phyloP scores from a whole-genome alignment of 2,329 filamentous ascomycete species.

The Alternaria burnsii region DNA sequence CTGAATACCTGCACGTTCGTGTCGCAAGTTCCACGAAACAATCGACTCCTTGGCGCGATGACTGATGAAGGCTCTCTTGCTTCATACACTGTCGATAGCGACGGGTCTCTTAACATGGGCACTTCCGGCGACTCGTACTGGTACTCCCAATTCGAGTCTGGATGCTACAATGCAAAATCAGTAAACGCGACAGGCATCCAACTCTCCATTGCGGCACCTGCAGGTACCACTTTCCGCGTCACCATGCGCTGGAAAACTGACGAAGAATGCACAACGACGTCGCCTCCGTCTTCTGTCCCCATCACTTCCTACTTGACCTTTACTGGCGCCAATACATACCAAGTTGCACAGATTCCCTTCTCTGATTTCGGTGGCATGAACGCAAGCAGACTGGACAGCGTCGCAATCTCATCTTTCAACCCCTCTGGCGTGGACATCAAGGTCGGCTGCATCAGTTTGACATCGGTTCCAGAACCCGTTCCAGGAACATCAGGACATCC shows the following conservation, averaged over 20 bases:
- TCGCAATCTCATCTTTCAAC: constrained; percentile 6
- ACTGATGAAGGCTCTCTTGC: constrained; percentile 13
- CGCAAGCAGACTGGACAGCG: constrained; percentile 13
- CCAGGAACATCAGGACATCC: background rate
- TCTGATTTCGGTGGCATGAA: constrained; percentile 15
- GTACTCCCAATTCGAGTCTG: constrained; percentile 10
- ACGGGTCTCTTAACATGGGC: constrained; percentile 9
- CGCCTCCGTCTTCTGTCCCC: constrained; percentile 1
- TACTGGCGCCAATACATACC: background rate
- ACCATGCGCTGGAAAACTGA: constrained; percentile 15
- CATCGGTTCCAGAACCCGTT: background rate
- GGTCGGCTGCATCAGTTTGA: constrained; percentile 12
- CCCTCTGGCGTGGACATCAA: constrained; percentile 5
- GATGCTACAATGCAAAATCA: constrained; percentile 12
- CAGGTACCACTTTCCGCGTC: constrained; percentile 9
- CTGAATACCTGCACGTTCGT: constrained; percentile 15
- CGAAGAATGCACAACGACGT: constrained; percentile 1
- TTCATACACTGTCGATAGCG: constrained; percentile 7
- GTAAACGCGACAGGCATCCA: constrained; percentile 13
- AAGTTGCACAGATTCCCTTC: constrained; percentile 15
- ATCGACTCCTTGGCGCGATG: constrained; percentile 6
- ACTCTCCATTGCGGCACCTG: constrained; percentile 10
- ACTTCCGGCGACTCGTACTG: constrained; percentile 4
- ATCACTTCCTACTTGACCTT: constrained; percentile 13
- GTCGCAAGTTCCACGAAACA: constrained; percentile 2